These are phyloP conservation scores for Irpex lacteus DNA, from an alignment of 1,284 basidiomycete species.

Conservation along the genomic window DNA sequence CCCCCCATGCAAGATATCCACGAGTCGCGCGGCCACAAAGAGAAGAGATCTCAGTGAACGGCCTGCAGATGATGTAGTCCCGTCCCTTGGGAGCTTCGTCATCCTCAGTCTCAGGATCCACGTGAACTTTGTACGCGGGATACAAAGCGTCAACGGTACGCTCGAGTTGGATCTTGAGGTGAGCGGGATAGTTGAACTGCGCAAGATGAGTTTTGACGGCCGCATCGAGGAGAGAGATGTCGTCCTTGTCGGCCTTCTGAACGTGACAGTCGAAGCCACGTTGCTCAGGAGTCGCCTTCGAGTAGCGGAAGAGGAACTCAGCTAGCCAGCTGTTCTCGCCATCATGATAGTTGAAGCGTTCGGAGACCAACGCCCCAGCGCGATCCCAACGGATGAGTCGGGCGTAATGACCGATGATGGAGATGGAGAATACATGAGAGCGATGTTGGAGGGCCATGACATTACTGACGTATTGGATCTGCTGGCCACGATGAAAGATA, in stretches of 20 bases:
- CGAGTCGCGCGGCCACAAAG: background rate
- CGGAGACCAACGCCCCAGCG: slow-evolving; percentile 16
- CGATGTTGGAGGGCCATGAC: slow-evolving; percentile 18
- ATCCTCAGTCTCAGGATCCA: background rate
- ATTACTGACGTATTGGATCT: slow-evolving; percentile 6
- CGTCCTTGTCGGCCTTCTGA: background rate
- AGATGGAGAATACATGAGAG: slow-evolving; percentile 15
- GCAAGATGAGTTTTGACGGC: background rate
- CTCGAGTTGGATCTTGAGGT: background rate
- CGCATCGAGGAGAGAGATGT: background rate
- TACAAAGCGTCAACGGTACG: background rate
- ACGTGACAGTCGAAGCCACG: slow-evolving; percentile 19
- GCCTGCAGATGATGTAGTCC: background rate
- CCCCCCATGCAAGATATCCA: background rate
- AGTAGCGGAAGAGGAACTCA: slow-evolving; percentile 22
- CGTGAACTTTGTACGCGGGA: background rate
- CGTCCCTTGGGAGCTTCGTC: background rate
- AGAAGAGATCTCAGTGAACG: background rate
- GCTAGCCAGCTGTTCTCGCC: background rate
- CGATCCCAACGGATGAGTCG: slow-evolving; percentile 20
- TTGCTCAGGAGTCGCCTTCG: slow-evolving; percentile 8
- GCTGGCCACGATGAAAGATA: background rate
- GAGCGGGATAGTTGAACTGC: background rate
- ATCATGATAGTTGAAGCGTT: slow-evolving; percentile 12
- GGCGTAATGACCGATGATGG: slow-evolving; percentile 12